A percentile compares a stretch with the other conserved stretches of the same genome.
Evolutionary conservation across 2,329 filamentous ascomycete species (phyloP).

Genomic region (Xylariales sp.): DNA sequence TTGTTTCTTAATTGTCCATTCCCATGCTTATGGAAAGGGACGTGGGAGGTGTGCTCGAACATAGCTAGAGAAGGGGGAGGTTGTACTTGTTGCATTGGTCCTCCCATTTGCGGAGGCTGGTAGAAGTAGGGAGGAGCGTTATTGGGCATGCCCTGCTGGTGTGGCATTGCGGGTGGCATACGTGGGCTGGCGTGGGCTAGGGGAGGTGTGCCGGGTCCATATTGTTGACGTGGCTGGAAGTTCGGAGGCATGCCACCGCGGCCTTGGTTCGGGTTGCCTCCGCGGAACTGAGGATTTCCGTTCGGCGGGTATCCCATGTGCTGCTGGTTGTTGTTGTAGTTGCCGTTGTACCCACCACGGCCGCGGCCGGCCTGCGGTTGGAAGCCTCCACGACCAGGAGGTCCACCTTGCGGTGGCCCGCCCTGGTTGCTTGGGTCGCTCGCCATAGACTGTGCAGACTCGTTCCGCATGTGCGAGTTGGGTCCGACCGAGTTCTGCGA

Average conservation of each 20-base stretch:
- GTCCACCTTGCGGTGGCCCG: slow-evolving; percentile 44
- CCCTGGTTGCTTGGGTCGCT: slow-evolving; percentile 63
- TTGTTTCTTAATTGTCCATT: no score
- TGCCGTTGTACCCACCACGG: slow-evolving; percentile 43
- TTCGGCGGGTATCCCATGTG: slow-evolving; percentile 40
- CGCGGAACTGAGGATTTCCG: slow-evolving; percentile 30
- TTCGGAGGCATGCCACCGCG: slow-evolving; percentile 43
- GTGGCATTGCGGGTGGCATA: slow-evolving; percentile 59
- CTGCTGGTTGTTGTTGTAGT: slow-evolving; percentile 43
- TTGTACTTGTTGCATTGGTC: slow-evolving; percentile 58
- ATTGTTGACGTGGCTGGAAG: slow-evolving; percentile 39
- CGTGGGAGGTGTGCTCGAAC: slow-evolving; percentile 32
- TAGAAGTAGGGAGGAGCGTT: slow-evolving; percentile 60
- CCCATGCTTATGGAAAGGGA: no score
- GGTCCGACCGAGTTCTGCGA: slow-evolving; percentile 7
- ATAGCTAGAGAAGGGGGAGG: slow-evolving; percentile 39
- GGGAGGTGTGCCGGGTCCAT: slow-evolving; percentile 39
- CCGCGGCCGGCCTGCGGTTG: slow-evolving; percentile 45
- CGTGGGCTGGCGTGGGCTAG: slow-evolving; percentile 35
- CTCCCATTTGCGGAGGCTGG: slow-evolving; percentile 53
- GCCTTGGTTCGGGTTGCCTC: slow-evolving; percentile 38
- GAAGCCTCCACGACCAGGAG: slow-evolving; percentile 48
- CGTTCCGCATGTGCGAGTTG: slow-evolving; percentile 10
- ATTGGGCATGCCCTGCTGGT: slow-evolving; percentile 55
- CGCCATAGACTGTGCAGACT: slow-evolving; percentile 69